Base-by-base conservation (phyloP, 805 yeast genomes). In the Cyberlindnera misumaiensis region DNA sequence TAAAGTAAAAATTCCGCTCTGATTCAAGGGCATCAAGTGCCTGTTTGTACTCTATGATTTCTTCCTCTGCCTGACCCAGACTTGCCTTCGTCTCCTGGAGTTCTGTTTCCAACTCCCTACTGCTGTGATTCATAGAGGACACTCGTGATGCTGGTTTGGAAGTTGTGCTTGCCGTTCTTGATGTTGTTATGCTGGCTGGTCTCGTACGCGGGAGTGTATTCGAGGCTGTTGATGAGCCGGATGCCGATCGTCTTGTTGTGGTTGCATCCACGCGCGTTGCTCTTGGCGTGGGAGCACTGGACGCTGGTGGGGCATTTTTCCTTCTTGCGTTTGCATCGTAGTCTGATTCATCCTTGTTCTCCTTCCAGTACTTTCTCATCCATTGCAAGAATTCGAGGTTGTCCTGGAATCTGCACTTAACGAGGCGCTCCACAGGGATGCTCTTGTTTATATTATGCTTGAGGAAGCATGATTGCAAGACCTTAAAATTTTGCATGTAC, bases 301-400 rank as follows among this genome's bases (percentile, higher is more conserved):
- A 16, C 16, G 25, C 14, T 16, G 58, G 46, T 1, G 54, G 50
- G 3, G 41, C 35, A 30, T 37, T 35, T 31, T 65, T 73, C 41
- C 88, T 68, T 46, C 88, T 67, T 0, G 75, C 56, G 11, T 60
- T 58, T 1, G 96, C 77, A 58, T 89, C 94, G 53, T 89, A 89
- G 4, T 64, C 73, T 27, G 73, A 69, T 39, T 80, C 80, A 40
- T 80, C 81, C 55, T 74, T 80, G 53, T 77, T 70, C 38, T 83
- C 90, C 45, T 70, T 68, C 97, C 97, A 90, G 52, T 68, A 80
- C 52, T 73, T 73, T 55, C 84, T 80, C 53, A 87, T 69, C 96
- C 96, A 93, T 63, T 93, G 99, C 46, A 89, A 65, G 52, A 93
- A 83, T 63, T 89, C 97, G 52, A 93, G 70, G 60, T 93, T 93